Percentiles rank a stretch among this genome's conserved stretches.
Conservation (phyloP, 495 filamentous ascomycete genomes). For the Neurospora sp. region DNA sequence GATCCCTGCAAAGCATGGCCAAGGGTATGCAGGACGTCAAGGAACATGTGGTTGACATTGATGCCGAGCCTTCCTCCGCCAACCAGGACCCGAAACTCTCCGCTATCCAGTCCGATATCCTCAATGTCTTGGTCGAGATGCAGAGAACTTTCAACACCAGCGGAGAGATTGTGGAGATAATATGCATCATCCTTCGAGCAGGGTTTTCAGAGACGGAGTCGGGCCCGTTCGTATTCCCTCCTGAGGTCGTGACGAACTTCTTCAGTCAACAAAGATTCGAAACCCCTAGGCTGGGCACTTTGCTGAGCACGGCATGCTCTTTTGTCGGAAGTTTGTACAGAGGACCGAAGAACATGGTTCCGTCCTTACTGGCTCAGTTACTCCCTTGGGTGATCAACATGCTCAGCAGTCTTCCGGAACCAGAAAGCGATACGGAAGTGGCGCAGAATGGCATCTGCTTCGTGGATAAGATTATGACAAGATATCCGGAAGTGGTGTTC, state of each 20-base stretch:
- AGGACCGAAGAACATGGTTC: conserved; percentile 28
- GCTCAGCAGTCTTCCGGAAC: conserved; percentile 52
- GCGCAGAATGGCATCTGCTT: conserved; percentile 68
- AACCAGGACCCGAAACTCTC: conserved; percentile 5
- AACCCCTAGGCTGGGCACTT: conserved; percentile 58
- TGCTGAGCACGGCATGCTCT: conserved; percentile 69
- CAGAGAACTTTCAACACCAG: conserved; percentile 48
- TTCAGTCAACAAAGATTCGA: conserved; percentile 50
- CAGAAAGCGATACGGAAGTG: conserved; percentile 67
- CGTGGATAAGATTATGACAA: conserved; percentile 53
- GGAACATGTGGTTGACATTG: conserved; percentile 59
- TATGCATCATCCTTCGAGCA: conserved; percentile 63
- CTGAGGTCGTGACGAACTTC: conserved; percentile 59
- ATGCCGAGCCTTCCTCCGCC: conserved; percentile 22
- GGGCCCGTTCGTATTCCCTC: conserved; percentile 68
- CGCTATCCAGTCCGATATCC: conserved; percentile 36
- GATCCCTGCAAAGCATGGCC: conserved; percentile 67
- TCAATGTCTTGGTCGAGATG: conserved; percentile 40
- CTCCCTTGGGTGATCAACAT: conserved; percentile 56
- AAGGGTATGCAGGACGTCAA: conserved; percentile 66
- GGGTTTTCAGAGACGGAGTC: conserved; percentile 72
- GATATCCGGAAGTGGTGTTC: conserved; percentile 50
- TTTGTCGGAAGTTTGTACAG: conserved; percentile 59
- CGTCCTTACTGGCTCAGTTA: conserved; percentile 41
- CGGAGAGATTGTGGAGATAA: conserved; percentile 62